Conservation (phyloP, 805 yeast species). For the Lachancea cidri region DNA sequence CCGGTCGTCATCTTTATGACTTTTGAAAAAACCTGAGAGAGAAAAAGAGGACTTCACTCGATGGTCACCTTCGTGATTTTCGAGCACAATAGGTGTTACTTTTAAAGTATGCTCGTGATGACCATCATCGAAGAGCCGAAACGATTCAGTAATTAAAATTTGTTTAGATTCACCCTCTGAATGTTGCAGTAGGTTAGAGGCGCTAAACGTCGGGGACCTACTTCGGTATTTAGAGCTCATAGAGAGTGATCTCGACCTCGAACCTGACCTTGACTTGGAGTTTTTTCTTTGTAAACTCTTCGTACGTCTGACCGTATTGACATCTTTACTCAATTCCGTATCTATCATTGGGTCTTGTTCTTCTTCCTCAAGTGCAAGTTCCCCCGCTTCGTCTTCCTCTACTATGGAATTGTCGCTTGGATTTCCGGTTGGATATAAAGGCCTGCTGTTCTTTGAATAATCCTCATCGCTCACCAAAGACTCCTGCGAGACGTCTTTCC, state of each 20-base stretch:
- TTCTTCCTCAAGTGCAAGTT: neutral
- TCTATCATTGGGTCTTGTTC: slow-evolving; percentile 8
- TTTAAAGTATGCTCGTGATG: slow-evolving; percentile 25
- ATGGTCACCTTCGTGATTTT: slow-evolving; percentile 10
- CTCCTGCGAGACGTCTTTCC: slow-evolving; percentile 15
- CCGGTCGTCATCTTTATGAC: slow-evolving; percentile 18
- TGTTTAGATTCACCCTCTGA: slow-evolving; percentile 11
- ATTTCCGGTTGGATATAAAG: neutral
- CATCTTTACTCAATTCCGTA: slow-evolving; percentile 8
- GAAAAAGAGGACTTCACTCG: slow-evolving; percentile 22
- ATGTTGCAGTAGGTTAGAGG: neutral
- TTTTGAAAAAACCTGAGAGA: slow-evolving; percentile 21
- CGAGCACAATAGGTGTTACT: slow-evolving; percentile 17
- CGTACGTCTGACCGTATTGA: slow-evolving; percentile 6
- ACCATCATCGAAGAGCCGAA: slow-evolving; percentile 24
- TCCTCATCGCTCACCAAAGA: slow-evolving; percentile 23
- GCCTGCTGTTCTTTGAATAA: neutral
- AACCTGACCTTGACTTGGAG: neutral
- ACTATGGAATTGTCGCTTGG: slow-evolving; percentile 5
- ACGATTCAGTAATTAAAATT: slow-evolving; percentile 19
- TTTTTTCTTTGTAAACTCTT: slow-evolving; percentile 8
- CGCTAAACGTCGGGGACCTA: slow-evolving; percentile 6
- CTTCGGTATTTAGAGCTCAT: slow-evolving; percentile 6
- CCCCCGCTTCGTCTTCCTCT: slow-evolving; percentile 3
- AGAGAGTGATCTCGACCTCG: slow-evolving; percentile 8